Conservation (phyloP, 192 early-diverging fungal genomes). For the Spinellus fusiger region DNA sequence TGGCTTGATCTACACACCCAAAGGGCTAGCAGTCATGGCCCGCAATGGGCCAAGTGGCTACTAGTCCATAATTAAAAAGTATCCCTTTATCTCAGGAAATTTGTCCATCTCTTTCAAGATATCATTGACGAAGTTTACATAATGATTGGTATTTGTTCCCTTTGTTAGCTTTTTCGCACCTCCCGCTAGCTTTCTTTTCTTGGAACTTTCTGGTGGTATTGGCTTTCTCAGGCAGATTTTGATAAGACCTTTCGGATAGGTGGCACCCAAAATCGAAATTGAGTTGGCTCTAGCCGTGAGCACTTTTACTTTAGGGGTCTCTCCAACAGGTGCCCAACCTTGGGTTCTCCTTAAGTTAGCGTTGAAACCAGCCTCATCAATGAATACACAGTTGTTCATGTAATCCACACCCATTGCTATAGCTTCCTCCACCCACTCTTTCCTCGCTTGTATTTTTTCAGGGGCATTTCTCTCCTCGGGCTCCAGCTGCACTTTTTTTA, state of each 20-base stretch:
- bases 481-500: not conserved
- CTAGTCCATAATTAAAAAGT: constrained; percentile 16
- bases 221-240: not conserved
- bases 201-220: not conserved
- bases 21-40: too few species aligned
- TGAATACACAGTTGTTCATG: constrained; percentile 10
- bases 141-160: not conserved
- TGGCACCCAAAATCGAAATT: not conserved
- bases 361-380: constrained; percentile 9
- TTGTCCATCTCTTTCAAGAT: constrained; percentile 1
- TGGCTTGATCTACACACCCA: too few species aligned
- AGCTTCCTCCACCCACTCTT: not conserved
- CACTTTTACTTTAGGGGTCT: constrained; percentile 5
- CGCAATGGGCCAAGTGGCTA: too few species aligned
- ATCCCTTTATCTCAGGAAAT: constrained; percentile 10
- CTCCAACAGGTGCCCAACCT: constrained; percentile 2
- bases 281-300: constrained; percentile 9
- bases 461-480: not conserved
- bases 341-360: constrained; percentile 11
- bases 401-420: constrained; percentile 3
- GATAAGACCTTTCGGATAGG: not conserved
- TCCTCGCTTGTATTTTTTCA: not conserved
- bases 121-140: constrained; percentile 1
- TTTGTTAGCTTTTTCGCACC: not conserved
- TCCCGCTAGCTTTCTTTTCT: constrained; percentile 6